Evolutionary conservation across 2,329 filamentous ascomycete genomes (phyloP).

Genomic region (Parasarocladium wereldwijsianum): DNA sequence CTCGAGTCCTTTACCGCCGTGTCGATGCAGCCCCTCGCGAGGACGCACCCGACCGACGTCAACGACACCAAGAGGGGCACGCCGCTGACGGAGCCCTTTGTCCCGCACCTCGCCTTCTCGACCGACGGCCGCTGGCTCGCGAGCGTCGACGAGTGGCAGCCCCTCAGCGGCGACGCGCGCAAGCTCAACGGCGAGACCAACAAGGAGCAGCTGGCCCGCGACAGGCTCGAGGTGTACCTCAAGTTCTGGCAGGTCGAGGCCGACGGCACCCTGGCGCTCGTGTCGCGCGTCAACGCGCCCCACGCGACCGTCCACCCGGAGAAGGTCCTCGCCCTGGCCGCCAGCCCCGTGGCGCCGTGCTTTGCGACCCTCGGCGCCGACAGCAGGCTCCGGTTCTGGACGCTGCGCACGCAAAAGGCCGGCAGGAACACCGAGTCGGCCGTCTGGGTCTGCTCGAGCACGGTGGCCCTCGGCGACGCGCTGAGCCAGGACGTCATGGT

Average conservation of each 20-base stretch:
- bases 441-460: conserved; percentile 54
- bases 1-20: conserved; percentile 64
- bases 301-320: conserved; percentile 46
- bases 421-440: conserved; percentile 38
- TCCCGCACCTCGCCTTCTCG: conserved; percentile 62
- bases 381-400: conserved; percentile 66
- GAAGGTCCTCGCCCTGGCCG: conserved; percentile 56
- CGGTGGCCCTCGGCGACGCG: conserved; percentile 36
- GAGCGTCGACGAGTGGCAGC: conserved; percentile 83
- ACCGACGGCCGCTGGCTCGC: conserved; percentile 78
- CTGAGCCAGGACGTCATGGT: conserved; percentile 26
- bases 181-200: conserved; percentile 20
- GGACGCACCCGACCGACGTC: conserved; percentile 73
- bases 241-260: conserved; percentile 75
- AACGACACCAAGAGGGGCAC: conserved; percentile 60
- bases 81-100: conserved; percentile 60
- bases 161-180: conserved; percentile 52
- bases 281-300: conserved; percentile 71
- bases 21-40: conserved; percentile 74
- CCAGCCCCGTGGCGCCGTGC: conserved; percentile 51
- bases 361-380: conserved; percentile 84
- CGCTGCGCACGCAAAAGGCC: conserved; percentile 47
- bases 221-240: conserved; percentile 59
- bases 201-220: conserved; percentile 30
- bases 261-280: conserved; percentile 52